Evolutionary conservation across 2,329 filamentous ascomycete genomes (phyloP), one percentile per base, ranked within the genome.

Genomic region (Venturia oleaginea): DNA sequence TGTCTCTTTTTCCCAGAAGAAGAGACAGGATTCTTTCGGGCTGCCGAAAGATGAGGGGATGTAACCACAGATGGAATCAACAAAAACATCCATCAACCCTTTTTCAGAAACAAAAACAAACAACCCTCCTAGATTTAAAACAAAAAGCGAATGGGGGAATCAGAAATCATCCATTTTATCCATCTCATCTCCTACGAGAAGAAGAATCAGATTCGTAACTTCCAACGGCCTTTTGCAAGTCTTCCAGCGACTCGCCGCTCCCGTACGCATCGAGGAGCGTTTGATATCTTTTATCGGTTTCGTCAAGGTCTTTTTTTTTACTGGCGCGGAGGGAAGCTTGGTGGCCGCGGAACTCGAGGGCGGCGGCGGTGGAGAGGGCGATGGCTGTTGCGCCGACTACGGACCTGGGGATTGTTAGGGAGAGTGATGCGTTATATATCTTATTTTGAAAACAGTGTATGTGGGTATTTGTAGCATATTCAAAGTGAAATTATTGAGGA

Each of bases 201-300:
- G 48, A 51, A 24, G 46, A 55, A 6, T 8, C 24, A 32, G 51
- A 27, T 37, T 51, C 59, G n/a, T 62, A 65, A 51, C 37, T 55
- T 22, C 27, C 37, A 24, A 61, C 43, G 4, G 59, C 64, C 22
- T 57, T 65, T 62, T 65, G 40, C 38, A 65, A 40, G 30, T 64
- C 63, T 43, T 64, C 63, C 54, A 64, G 40, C 10, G 63, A 42
- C n/a, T 59, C 55, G n/a, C 54, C 63, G 24, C 55, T 61, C 17
- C 63, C 63, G 24, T 64, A 64, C 10, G 63, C 51, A 43, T 64
- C 51, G 11, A 64, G 63, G 5, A 64, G 32, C 3, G 15, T 38
- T 42, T 63, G 62, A 30, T 63, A 63, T 57, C 62, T 15, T 27
- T 40, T 8, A 43, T 63, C 48, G 17, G 8, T 43, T 2, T 63